Conservation (phyloP, 2,329 filamentous ascomycete species). For the Fonsecaea erecta region DNA sequence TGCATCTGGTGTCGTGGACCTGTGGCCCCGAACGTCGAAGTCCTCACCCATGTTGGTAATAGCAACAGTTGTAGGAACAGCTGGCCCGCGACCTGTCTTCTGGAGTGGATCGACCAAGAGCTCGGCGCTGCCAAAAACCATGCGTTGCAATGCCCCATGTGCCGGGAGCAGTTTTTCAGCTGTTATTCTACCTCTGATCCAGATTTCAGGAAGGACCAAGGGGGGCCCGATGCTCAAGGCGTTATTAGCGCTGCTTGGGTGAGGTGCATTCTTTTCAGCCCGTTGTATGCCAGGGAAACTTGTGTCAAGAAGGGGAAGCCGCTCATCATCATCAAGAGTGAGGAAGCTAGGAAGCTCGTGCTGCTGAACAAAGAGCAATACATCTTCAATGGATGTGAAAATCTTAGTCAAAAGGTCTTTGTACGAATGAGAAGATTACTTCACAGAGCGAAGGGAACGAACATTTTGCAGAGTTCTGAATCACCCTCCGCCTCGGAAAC, state of each 20-base stretch:
- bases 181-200: background rate
- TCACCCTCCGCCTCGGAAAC: background rate
- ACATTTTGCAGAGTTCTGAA: background rate
- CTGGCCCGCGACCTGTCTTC: slow-evolving; percentile 26
- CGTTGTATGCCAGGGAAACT: slow-evolving; percentile 7
- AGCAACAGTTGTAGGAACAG: slow-evolving; percentile 24
- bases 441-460: background rate
- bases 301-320: slow-evolving; percentile 11
- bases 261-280: slow-evolving; percentile 19
- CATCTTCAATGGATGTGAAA: slow-evolving; percentile 8
- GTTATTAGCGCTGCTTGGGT: slow-evolving; percentile 12
- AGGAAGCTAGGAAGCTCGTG: slow-evolving; percentile 20
- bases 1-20: slow-evolving; percentile 30
- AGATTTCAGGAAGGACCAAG: slow-evolving; percentile 9
- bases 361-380: slow-evolving; percentile 4
- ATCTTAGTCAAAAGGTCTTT: background rate
- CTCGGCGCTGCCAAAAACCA: background rate
- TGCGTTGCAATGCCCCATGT: slow-evolving; percentile 26
- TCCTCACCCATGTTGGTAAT: slow-evolving; percentile 24
- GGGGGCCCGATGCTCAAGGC: background rate
- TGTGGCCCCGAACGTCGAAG: slow-evolving; percentile 17
- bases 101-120: slow-evolving; percentile 18
- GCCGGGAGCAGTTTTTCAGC: slow-evolving; percentile 15
- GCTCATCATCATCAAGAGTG: slow-evolving; percentile 18
- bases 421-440: background rate